A percentile compares a stretch with the other conserved stretches of the same genome.
These are phyloP conservation scores for Artomyces pyxidatus DNA, from an alignment of 768 basidiomycete genomes.

Conservation along the genomic window DNA sequence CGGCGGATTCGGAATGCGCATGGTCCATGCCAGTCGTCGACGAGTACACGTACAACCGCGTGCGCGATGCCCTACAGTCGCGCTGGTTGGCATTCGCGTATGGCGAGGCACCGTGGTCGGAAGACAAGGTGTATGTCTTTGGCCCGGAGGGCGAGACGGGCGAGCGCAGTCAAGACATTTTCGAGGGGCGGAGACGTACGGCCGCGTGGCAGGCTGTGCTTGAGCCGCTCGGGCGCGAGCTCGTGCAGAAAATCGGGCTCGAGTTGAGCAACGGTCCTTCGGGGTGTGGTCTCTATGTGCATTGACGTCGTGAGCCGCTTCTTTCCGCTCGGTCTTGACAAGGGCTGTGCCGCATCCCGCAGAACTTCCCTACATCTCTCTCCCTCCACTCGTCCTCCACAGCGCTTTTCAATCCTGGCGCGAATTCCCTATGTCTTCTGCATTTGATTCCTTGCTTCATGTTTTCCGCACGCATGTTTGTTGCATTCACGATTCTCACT, in stretches of 20 bases:
- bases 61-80: slow-evolving; percentile 64
- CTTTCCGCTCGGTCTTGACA: too few relatives aligned
- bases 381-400: too few relatives aligned
- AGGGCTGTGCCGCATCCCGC: too few relatives aligned
- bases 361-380: too few relatives aligned
- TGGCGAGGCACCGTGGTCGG: slow-evolving; percentile 65
- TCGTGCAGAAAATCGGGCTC: slow-evolving; percentile 66
- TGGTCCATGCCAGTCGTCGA: slow-evolving; percentile 58
- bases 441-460: too few relatives aligned
- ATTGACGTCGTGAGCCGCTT: not conserved
- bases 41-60: slow-evolving; percentile 55
- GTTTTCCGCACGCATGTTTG: too few relatives aligned
- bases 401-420: too few relatives aligned
- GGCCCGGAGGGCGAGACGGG: slow-evolving; percentile 79
- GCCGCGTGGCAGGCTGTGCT: slow-evolving; percentile 57
- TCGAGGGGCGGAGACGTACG: slow-evolving; percentile 54
- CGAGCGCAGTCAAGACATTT: slow-evolving; percentile 56
- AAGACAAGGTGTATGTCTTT: slow-evolving; percentile 67
- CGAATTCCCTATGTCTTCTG: too few relatives aligned
- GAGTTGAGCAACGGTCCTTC: slow-evolving; percentile 68
- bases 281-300: slow-evolving; percentile 7
- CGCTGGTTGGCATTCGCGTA: slow-evolving; percentile 71
- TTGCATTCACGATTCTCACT: too few relatives aligned
- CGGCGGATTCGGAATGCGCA: too few relatives aligned
- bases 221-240: slow-evolving; percentile 55